These are phyloP conservation scores for Fraxinus dipetala DNA, from an alignment of 305 asterid genomes.

Conservation along the genomic window DNA sequence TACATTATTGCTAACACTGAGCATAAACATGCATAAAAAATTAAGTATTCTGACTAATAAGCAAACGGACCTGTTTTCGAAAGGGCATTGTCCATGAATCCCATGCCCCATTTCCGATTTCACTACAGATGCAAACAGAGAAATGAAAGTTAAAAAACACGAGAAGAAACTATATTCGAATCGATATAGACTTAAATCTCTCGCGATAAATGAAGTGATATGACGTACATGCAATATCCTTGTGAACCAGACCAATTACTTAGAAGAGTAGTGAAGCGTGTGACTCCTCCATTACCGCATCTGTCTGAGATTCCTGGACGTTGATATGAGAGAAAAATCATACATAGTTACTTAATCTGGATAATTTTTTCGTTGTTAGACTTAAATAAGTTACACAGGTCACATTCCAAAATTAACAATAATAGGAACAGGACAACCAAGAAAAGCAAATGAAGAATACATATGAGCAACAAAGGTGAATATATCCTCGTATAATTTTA, in stretches of 20 bases:
- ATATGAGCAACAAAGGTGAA: neutral
- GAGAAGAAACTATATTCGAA: neutral
- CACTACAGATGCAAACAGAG: constrained; percentile 33
- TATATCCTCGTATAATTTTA: neutral
- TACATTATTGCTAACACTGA: constrained; percentile 1
- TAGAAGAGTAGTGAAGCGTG: constrained; percentile 57
- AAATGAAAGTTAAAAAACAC: neutral
- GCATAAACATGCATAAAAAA: constrained; percentile 13
- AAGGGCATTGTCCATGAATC: constrained; percentile 90
- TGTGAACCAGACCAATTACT: constrained; percentile 75
- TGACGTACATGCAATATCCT: constrained; percentile 81
- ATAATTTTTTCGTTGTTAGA: neutral
- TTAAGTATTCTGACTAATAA: constrained; percentile 12
- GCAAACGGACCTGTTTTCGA: constrained; percentile 46
- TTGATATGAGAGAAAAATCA: constrained; percentile 11
- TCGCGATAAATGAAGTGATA: constrained; percentile 9
- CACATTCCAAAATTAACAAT: neutral
- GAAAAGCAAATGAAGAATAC: neutral
- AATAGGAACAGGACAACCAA: neutral
- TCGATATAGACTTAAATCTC: neutral
- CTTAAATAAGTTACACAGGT: constrained; percentile 5
- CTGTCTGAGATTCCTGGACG: constrained; percentile 59
- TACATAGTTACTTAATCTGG: neutral
- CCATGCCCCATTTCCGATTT: constrained; percentile 74
- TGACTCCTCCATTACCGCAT: constrained; percentile 49